These are phyloP conservation scores for Arthroderma uncinatum DNA, from an alignment of 2,329 filamentous ascomycete genomes.

Conservation along the genomic window DNA sequence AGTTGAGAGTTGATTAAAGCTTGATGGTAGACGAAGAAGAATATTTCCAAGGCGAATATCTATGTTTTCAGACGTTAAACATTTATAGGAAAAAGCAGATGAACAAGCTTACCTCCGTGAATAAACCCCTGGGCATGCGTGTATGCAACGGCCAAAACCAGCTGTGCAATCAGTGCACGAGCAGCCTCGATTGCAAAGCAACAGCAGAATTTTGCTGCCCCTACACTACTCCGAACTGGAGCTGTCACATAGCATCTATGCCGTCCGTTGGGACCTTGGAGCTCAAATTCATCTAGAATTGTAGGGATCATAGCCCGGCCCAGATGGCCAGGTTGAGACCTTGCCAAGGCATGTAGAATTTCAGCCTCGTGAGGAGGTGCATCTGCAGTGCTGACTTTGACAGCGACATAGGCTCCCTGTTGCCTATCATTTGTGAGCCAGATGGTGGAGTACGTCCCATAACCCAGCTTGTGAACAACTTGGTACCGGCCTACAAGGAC, in stretches of 20 bases:
- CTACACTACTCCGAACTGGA: slow-evolving; percentile 17
- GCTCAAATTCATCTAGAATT: slow-evolving; percentile 15
- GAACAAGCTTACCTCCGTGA: slow-evolving; percentile 16
- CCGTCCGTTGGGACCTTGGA: slow-evolving; percentile 16
- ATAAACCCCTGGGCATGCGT: slow-evolving; percentile 18
- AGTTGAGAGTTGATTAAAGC: slow-evolving; percentile 16
- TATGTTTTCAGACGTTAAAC: slow-evolving; percentile 6
- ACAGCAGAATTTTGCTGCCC: slow-evolving; percentile 15
- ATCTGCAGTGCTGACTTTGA: slow-evolving; percentile 18
- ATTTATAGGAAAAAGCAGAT: no score
- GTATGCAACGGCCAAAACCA: slow-evolving; percentile 17
- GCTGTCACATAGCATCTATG: slow-evolving; percentile 16
- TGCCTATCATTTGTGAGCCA: slow-evolving; percentile 31
- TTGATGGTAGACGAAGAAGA: slow-evolving; percentile 12
- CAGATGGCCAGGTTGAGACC: not conserved
- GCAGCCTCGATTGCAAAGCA: slow-evolving; percentile 14
- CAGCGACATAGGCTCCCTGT: slow-evolving; percentile 20
- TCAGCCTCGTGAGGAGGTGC: slow-evolving; percentile 15
- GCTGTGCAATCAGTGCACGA: slow-evolving; percentile 12
- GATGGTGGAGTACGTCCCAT: slow-evolving; percentile 33
- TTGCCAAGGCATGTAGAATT: slow-evolving; percentile 17
- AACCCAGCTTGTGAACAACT: slow-evolving; percentile 34
- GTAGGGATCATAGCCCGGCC: slow-evolving; percentile 8
- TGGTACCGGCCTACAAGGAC: slow-evolving; percentile 26
- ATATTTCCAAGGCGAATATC: slow-evolving; percentile 20